These are phyloP conservation scores for Patellifolia procumbens DNA, from an alignment of 179 eudicot genomes.

Conservation along the genomic window DNA sequence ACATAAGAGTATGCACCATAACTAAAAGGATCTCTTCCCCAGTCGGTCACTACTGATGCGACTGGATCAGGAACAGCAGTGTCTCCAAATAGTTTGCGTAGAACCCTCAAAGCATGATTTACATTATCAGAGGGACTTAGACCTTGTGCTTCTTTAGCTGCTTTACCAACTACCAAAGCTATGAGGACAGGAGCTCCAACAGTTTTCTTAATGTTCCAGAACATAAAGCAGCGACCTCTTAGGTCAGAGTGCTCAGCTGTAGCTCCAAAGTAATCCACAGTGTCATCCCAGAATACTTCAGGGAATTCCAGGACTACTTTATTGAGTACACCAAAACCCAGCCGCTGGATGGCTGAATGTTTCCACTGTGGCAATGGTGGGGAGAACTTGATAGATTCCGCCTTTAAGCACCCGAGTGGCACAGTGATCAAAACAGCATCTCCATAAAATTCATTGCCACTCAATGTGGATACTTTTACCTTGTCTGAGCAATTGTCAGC, in stretches of 20 bases:
- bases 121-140: conserved; percentile 67
- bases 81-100: conserved; percentile 85
- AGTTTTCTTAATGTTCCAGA: conserved; percentile 96
- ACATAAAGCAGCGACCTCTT: conserved; percentile 96
- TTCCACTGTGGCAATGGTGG: conserved; percentile 95
- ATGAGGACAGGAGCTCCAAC: conserved; percentile 96
- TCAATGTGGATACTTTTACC: conserved; percentile 76
- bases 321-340: conserved; percentile 96
- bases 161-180: conserved; percentile 95
- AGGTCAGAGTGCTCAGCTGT: conserved; percentile 78
- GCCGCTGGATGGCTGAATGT: conserved; percentile 72
- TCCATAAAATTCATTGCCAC: conserved; percentile 63
- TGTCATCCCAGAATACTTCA: conserved; percentile 92
- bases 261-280: conserved; percentile 98
- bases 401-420: conserved; percentile 95
- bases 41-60: conserved; percentile 91
- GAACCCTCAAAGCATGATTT: conserved; percentile 70
- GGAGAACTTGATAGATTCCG: conserved; percentile 68
- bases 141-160: conserved; percentile 81
- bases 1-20: conserved; percentile 98
- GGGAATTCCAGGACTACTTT: conserved; percentile 91
- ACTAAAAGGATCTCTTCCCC: conserved; percentile 98
- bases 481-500: conserved; percentile 37
- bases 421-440: conserved; percentile 90
- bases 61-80: conserved; percentile 77